phyloP scores from a whole-genome alignment of 306 rosid species.

The Cucumis hystrix region DNA sequence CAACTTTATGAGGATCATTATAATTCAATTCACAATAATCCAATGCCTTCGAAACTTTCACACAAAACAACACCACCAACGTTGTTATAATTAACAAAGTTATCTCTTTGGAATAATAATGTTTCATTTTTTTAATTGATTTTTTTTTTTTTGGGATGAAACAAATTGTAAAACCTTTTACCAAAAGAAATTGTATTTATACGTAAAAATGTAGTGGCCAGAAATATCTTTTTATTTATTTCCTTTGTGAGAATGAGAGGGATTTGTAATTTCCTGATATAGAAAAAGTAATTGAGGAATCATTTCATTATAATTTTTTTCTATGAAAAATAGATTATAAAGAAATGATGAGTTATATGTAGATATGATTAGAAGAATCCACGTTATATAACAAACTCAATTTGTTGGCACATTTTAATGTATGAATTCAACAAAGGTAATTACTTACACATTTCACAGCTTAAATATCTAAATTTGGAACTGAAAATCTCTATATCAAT shows the following conservation, averaged over 20 bases:
- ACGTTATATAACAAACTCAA: background rate
- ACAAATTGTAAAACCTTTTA: background rate
- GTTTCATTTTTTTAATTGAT: background rate
- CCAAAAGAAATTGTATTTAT: background rate
- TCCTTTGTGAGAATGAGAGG: too few species aligned
- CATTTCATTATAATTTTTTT: too few species aligned
- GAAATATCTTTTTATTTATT: too few species aligned
- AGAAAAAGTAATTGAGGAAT: too few species aligned
- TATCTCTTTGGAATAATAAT: background rate
- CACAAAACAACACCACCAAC: background rate
- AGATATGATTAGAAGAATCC: background rate
- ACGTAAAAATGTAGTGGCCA: too few species aligned
- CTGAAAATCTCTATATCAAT: too few species aligned
- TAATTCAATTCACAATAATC: background rate
- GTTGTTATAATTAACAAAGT: background rate
- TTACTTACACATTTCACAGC: too few species aligned
- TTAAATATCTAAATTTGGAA: too few species aligned
- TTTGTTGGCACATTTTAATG: background rate
- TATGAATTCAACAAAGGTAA: background rate
- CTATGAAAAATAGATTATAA: too few species aligned
- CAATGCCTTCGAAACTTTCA: background rate
- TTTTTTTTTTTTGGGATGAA: background rate
- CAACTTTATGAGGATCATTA: slow-evolving; percentile 1
- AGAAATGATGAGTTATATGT: too few species aligned
- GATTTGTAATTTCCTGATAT: too few species aligned